Conservation (phyloP, 1,284 basidiomycete genomes). For the Heliocybe sulcata region DNA sequence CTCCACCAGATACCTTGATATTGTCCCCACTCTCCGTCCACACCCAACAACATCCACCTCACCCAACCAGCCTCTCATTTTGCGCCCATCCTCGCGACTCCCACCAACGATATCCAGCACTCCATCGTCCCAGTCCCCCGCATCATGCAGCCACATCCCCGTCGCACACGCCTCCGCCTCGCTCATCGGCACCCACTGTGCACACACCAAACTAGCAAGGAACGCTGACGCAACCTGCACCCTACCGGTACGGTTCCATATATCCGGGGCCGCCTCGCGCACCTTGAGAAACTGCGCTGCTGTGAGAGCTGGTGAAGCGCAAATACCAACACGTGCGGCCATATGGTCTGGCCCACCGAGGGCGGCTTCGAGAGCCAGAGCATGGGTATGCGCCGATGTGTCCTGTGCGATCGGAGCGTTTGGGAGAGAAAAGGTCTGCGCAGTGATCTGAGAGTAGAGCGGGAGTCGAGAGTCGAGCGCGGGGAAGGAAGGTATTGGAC, state of each 20-base stretch:
- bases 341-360: constrained; percentile 72
- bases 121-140: constrained; percentile 69
- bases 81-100: constrained; percentile 58
- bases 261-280: constrained; percentile 66
- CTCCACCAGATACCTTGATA: constrained; percentile 70
- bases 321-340: constrained; percentile 65
- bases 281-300: constrained; percentile 66
- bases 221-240: constrained; percentile 69
- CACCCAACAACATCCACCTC: constrained; percentile 58
- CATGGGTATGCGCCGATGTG: constrained; percentile 71
- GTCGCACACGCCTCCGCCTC: constrained; percentile 74
- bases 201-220: constrained; percentile 61
- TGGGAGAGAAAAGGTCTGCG: constrained; percentile 64
- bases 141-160: constrained; percentile 62
- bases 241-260: constrained; percentile 64
- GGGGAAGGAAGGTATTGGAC: constrained; percentile 55
- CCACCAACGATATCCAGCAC: constrained; percentile 73
- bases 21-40: constrained; percentile 52
- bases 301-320: constrained; percentile 57
- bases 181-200: constrained; percentile 62
- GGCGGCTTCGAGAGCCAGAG: constrained; percentile 60
- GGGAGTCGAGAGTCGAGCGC: constrained; percentile 59
- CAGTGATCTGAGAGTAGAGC: constrained; percentile 57
- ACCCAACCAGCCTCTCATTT: constrained; percentile 67
- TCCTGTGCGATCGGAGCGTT: constrained; percentile 72